Conservation (phyloP, 2,329 filamentous ascomycete genomes). For the Neurospora sp. region DNA sequence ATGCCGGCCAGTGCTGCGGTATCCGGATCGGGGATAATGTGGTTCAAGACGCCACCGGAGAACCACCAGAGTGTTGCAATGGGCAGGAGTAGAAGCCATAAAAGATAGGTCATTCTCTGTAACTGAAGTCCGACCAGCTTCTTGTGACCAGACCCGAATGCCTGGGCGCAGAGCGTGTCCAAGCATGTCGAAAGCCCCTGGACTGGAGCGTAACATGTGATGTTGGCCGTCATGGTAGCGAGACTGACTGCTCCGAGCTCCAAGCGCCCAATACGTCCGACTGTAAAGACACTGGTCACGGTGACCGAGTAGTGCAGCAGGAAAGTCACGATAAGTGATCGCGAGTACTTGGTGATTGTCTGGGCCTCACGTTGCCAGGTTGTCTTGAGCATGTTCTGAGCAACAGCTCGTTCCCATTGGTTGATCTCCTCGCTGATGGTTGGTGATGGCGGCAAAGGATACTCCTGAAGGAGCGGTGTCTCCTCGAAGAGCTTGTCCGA, state of each 20-base stretch:
- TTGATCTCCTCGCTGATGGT: constrained; percentile 7
- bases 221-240: constrained; percentile 70
- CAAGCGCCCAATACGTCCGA: constrained; percentile 48
- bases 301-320: constrained; percentile 54
- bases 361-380: constrained; percentile 63
- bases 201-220: constrained; percentile 67
- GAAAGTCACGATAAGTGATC: constrained; percentile 48
- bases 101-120: constrained; percentile 70
- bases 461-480: constrained; percentile 8
- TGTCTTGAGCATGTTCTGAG: constrained; percentile 59
- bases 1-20: constrained; percentile 62
- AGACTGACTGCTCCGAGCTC: constrained; percentile 52
- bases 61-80: constrained; percentile 61
- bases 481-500: constrained; percentile 11
- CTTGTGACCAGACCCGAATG: constrained; percentile 83
- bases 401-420: constrained; percentile 36
- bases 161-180: constrained; percentile 88
- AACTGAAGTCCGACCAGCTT: constrained; percentile 78
- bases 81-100: constrained; percentile 62
- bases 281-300: constrained; percentile 50
- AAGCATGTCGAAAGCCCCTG: constrained; percentile 79
- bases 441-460: constrained; percentile 3
- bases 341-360: constrained; percentile 47
- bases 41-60: constrained; percentile 51
- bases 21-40: constrained; percentile 61